phyloP scores from a whole-genome alignment of 306 rosid species.

The Ormosia semicastrata region DNA sequence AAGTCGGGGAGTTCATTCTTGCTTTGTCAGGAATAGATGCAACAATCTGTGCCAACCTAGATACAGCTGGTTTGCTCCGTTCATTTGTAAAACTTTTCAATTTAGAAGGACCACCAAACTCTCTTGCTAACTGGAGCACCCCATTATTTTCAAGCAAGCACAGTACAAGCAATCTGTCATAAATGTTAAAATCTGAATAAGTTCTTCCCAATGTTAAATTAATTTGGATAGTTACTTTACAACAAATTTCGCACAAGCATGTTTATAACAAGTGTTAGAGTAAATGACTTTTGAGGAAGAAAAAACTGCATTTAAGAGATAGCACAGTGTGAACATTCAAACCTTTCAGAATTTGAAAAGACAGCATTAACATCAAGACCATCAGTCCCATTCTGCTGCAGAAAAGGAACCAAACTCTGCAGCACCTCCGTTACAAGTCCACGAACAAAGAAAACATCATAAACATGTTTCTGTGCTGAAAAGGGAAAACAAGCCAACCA shows the following conservation, averaged over 20 bases:
- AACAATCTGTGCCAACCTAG: slow-evolving; percentile 74
- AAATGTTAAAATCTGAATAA: slow-evolving; percentile 20
- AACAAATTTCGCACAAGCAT: slow-evolving; percentile 5
- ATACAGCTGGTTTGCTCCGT: slow-evolving; percentile 38
- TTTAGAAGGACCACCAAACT: slow-evolving; percentile 50
- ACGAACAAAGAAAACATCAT: slow-evolving; percentile 69
- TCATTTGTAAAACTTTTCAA: slow-evolving; percentile 32
- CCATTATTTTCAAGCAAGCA: slow-evolving; percentile 86
- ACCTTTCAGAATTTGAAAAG: slow-evolving; percentile 78
- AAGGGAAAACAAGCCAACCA: slow-evolving; percentile 87
- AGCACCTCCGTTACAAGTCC: slow-evolving; percentile 75
- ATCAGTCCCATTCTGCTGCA: slow-evolving; percentile 51
- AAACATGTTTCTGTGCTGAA: slow-evolving; percentile 64
- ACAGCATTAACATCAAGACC: slow-evolving; percentile 56
- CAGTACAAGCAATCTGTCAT: slow-evolving; percentile 64
- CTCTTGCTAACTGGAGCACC: slow-evolving; percentile 75
- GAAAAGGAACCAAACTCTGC: slow-evolving; percentile 73
- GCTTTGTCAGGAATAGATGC: slow-evolving; percentile 94
- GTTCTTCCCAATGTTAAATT: slow-evolving; percentile 15
- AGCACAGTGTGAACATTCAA: neutral
- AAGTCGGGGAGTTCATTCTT: slow-evolving; percentile 56
- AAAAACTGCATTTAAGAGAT: slow-evolving; percentile 10
- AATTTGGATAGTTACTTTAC: neutral
- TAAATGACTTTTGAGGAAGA: neutral
- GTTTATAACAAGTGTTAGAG: neutral